Base-by-base conservation (phyloP, 371 early-diverging fungal species). In the Rhizomucor pusillus region DNA sequence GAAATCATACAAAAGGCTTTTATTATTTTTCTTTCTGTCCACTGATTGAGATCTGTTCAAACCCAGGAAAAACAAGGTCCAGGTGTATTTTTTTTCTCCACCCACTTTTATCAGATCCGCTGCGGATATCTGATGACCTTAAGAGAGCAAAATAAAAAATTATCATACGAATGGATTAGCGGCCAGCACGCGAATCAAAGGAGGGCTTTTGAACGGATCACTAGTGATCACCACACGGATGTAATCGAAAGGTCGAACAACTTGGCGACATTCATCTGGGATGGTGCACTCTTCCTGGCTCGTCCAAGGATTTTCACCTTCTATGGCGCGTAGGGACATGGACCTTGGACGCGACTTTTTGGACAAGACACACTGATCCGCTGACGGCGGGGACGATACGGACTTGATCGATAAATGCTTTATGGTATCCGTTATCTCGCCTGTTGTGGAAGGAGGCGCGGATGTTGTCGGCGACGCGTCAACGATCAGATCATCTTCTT, bases 151-250 rank as follows among this genome's bases (percentile, higher is more conserved):
- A 41, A 19, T 4, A 41, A 19, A 41, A 41, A 29, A 5, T 52
- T 24, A 46, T 46, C 61, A 61, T 50, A 66, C 57, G 67, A 77
- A 77, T 20, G 87, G 88, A 62, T 88, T 82, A 43, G 81, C 78
- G 13, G 88, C 82, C 50, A 81, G 66, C 22, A 88, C 73, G 62
- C 85, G 83, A 56, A 87, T 80, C 45, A 85, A 75, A 24, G 88
- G 87, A 6, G 89, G 89, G 18, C 79, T 86, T 36, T 80, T 70
- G 20, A 71, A 63, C 13, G 82, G 77, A 52, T 87, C 81, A 5
- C 81, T 79, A 1, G 82, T 80, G 33, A 90, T 73, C 43, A 83
- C 74, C 0, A 90, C 87, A 13, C 73, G 59, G 25, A 90, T 62
- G 52, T 67, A 69, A 45, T 82, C 80, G 66, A 89, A 87, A 2